Base-by-base conservation (phyloP, 176 grass and related monocot species). In the Alopecurus myosuroides region DNA sequence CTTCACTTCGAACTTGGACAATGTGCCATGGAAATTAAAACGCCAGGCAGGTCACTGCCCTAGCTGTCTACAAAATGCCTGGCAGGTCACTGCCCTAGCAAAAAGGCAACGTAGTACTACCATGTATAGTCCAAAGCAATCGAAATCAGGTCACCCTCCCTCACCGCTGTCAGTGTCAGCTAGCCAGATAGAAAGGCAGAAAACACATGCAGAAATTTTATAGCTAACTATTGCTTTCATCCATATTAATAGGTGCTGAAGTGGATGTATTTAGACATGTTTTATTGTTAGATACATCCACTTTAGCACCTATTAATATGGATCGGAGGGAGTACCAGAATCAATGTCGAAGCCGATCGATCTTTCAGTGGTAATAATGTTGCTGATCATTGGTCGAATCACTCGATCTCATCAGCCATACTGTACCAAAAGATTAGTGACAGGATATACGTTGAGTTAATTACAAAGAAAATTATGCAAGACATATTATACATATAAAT, bases 71-170 rank as follows among this genome's bases (percentile, higher is more conserved):
- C 69, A 49, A 75, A 63, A 63, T 75, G 55, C 20, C 22, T 37
- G 12, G 40, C 70, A 14, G 28, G 51, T 28, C 52, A 58, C 18
- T 33, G 51, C 52, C 28, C 42, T 74, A 22, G 10, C 67, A 3
- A 45, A 79, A 60, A 33, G 80, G 66, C 17, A 31, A 15, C 19
- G 81, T 35, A n/a, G n/a, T n/a, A n/a, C n/a, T n/a, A 75, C 55
- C 39, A 9, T 22, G 7, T 20, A 22, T 29, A 9, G 28, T 74
- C 67, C 68, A 73, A 64, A 37, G 68, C 67, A 25, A 74, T 83
- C 69, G 58, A 84, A 46, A 63, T 75, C 70, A 75, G 40, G 81
- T 11, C 81, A 75, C 36, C 25, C 23, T 56, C 64, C 6, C 10
- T 8, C 35, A 15, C 67, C 39, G 22, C 67, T 41, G 36, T 37